A percentile compares a stretch with the other conserved stretches of the same genome.
Evolutionary conservation across 1,284 basidiomycete species (phyloP).

Genomic region (Phellopilus nigrolimitatus): DNA sequence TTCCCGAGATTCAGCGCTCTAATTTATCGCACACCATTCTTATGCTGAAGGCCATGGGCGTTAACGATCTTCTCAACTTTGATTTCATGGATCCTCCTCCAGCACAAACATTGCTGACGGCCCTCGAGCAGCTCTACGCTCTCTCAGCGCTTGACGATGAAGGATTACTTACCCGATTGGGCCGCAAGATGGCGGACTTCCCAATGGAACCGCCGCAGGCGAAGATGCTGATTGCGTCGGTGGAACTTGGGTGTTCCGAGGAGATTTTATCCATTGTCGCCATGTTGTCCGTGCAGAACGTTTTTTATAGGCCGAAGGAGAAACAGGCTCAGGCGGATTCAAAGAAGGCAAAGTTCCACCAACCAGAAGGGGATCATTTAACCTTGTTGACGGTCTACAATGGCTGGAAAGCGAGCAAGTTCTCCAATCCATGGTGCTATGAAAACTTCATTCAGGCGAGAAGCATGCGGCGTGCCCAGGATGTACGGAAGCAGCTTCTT

Average conservation of each 20-base stretch:
- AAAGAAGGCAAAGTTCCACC: constrained; percentile 98
- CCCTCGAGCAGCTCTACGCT: constrained; percentile 91
- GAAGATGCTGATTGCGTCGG: constrained; percentile 98
- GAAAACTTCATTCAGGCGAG: constrained; percentile 98
- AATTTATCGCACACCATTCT: constrained; percentile 92
- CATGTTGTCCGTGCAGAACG: constrained; percentile 95
- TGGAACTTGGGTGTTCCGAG: constrained; percentile 94
- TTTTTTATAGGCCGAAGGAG: constrained; percentile 98
- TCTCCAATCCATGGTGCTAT: constrained; percentile 95
- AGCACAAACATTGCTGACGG: constrained; percentile 91
- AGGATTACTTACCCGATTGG: constrained; percentile 88
- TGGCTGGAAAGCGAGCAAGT: constrained; percentile 94
- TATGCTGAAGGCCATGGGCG: constrained; percentile 97
- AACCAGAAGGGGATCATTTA: constrained; percentile 96
- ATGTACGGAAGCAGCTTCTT: constrained; percentile 93
- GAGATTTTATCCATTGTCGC: constrained; percentile 97
- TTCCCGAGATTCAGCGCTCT: constrained; percentile 96
- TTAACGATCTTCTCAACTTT: constrained; percentile 97
- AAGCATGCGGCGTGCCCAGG: constrained; percentile 95
- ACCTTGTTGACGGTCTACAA: constrained; percentile 97
- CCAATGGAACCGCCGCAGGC: constrained; percentile 95
- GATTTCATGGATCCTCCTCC: constrained; percentile 99
- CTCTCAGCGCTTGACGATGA: constrained; percentile 96
- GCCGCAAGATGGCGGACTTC: constrained; percentile 99
- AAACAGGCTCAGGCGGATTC: constrained; percentile 98